Conservation (phyloP, 2,329 filamentous ascomycete species). For the Elsinoe fawcettii region DNA sequence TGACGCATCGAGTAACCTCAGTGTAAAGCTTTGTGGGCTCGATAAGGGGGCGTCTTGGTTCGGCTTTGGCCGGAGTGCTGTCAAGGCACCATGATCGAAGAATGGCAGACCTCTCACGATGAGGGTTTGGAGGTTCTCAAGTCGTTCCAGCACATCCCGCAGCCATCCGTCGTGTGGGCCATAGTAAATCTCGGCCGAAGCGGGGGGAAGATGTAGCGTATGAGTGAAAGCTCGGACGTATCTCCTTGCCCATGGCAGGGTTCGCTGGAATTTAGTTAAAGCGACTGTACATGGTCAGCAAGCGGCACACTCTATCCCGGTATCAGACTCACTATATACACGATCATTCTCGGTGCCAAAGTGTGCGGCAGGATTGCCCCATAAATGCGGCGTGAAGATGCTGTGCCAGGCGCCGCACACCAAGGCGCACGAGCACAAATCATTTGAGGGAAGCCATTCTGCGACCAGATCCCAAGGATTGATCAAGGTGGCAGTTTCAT, state of each 20-base stretch:
- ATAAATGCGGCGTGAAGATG: slow-evolving; percentile 52
- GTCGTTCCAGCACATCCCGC: slow-evolving; percentile 48
- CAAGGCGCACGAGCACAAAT: slow-evolving; percentile 48
- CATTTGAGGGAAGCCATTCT: slow-evolving; percentile 47
- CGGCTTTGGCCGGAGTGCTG: slow-evolving; percentile 32
- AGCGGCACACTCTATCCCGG: too few relatives aligned
- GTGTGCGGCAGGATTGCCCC: slow-evolving; percentile 56
- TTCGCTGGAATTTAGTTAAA: slow-evolving; percentile 52
- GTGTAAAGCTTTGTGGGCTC: slow-evolving; percentile 31
- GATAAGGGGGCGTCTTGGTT: not conserved
- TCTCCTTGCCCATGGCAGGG: slow-evolving; percentile 45
- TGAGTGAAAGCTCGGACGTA: slow-evolving; percentile 50
- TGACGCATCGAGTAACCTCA: slow-evolving; percentile 51
- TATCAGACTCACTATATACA: slow-evolving; percentile 43
- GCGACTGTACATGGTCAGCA: slow-evolving; percentile 39
- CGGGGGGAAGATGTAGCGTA: slow-evolving; percentile 54
- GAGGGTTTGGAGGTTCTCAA: slow-evolving; percentile 53
- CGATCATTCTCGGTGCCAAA: slow-evolving; percentile 54
- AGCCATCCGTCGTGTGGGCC: slow-evolving; percentile 53
- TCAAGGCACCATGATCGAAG: slow-evolving; percentile 53
- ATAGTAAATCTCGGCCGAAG: slow-evolving; percentile 53
- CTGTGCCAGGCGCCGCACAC: slow-evolving; percentile 52
- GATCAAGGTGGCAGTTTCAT: slow-evolving; percentile 47
- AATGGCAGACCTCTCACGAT: slow-evolving; percentile 53
- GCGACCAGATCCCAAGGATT: slow-evolving; percentile 51